Conservation (phyloP, 148 eudicot genomes). For the Diospyros lotus region DNA sequence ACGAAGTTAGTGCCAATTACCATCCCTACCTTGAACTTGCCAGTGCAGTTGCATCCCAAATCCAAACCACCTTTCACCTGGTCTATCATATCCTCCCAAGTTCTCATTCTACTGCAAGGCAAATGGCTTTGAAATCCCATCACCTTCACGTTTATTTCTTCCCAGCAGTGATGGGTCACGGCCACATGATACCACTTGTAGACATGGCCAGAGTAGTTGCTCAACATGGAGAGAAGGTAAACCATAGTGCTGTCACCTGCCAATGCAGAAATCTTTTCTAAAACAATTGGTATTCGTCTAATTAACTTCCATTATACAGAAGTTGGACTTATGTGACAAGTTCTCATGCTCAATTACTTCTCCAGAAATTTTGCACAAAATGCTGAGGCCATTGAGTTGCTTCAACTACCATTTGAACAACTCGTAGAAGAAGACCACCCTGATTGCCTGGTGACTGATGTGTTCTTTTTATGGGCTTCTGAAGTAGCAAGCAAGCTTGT, state of each 20-base stretch:
- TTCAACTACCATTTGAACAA: constrained; percentile 19
- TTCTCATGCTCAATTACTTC: constrained; percentile 4
- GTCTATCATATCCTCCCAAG: too few relatives aligned
- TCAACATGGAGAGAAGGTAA: background rate
- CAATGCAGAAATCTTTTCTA: constrained; percentile 8
- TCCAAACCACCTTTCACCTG: too few relatives aligned
- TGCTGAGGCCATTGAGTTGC: constrained; percentile 8
- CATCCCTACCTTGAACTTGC: too few relatives aligned
- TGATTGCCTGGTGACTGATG: constrained; percentile 14
- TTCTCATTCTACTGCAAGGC: too few relatives aligned
- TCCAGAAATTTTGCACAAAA: constrained; percentile 11
- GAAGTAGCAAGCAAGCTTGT: constrained; percentile 8
- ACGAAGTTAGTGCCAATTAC: too few relatives aligned
- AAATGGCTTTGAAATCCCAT: constrained; percentile 8
- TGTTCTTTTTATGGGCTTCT: constrained; percentile 10
- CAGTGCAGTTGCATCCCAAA: too few relatives aligned
- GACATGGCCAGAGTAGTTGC: constrained; percentile 20
- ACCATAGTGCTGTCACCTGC: constrained; percentile 10
- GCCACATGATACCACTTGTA: constrained; percentile 19
- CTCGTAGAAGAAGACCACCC: constrained; percentile 17
- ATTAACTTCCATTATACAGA: constrained; percentile 9
- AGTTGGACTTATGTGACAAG: constrained; percentile 16
- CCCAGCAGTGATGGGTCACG: constrained; percentile 13
- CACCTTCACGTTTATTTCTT: constrained; percentile 16
- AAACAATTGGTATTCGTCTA: constrained; percentile 4